Base-by-base conservation (phyloP, 2,329 filamentous ascomycete species). In the Epichloe festucae region DNA sequence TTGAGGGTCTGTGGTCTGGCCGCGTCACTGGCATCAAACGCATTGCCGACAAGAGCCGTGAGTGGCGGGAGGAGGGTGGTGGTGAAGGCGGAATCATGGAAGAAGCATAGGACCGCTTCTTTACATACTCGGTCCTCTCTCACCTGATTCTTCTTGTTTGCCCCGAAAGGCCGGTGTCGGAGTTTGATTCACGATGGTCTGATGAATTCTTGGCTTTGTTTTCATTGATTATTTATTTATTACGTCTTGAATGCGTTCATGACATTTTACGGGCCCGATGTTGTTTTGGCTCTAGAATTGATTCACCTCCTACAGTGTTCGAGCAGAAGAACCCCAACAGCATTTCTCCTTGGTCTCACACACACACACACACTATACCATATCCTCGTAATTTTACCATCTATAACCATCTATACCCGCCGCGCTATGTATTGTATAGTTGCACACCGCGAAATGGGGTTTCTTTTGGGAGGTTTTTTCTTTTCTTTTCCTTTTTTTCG, bases 21-120 rank as follows among this genome's bases (percentile, higher is more conserved):
- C 81, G 93, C 39, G 85, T 97, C 19, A 70, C 76, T 14, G 93
- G 93, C 23, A 81, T 97, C 56, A 89, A 85, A 68, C 77, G 80
- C 54, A 71, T 97, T 56, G 88, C 88, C 0, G 87, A 94, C 58
- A 81, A 82, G 63, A 93, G 88, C 61, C 82, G 89, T 46, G 89
- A 95, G 59, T 98, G 93, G 93, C 81, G 91, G 54, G 91, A 96
- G 60, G 83, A 85, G 57, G 84, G 84, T 31, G 85, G 87, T 50
- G 89, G 89, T 59, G 84, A 86, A 56, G 77, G 73, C 21, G 75
- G 77, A 45, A 82, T 82, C 58, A 76, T 75, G 62, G 78, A 82
- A 60, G 78, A 82, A 60, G 71, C 79, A 11, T 83, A 67, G 68
- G 17, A 35, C 23, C 10, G 7, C 36, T 38, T 36, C n/a, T 36